Evolutionary conservation across 2,329 filamentous ascomycete genomes (phyloP).

Genomic region (Fusarium poae): DNA sequence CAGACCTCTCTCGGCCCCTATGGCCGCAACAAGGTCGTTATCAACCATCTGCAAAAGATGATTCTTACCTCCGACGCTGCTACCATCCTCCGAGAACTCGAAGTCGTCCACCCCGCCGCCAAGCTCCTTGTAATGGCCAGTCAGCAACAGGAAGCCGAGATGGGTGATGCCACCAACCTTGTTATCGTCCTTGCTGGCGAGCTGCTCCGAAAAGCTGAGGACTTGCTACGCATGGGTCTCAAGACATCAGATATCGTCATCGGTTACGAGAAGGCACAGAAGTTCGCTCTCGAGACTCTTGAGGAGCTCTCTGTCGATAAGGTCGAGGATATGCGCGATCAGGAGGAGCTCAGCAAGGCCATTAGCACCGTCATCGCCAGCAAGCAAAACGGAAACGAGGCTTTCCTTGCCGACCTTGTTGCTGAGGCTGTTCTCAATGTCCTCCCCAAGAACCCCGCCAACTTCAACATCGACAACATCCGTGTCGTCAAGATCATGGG

Average conservation of each 20-base stretch:
- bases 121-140: slow-evolving; percentile 98
- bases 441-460: slow-evolving; percentile 91
- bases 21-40: slow-evolving; percentile 99
- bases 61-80: slow-evolving; percentile 97
- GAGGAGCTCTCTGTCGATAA: slow-evolving; percentile 93
- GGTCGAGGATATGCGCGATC: slow-evolving; percentile 84
- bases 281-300: slow-evolving; percentile 84
- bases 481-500: slow-evolving; percentile 99
- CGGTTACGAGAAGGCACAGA: slow-evolving; percentile 95
- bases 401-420: slow-evolving; percentile 86
- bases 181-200: slow-evolving; percentile 97
- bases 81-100: slow-evolving; percentile 95
- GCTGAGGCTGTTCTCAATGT: slow-evolving; percentile 88
- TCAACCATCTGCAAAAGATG: slow-evolving; percentile 99
- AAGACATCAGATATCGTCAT: slow-evolving; percentile 98
- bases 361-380: slow-evolving; percentile 95
- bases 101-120: slow-evolving; percentile 97
- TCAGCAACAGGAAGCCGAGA: slow-evolving; percentile 98
- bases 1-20: slow-evolving; percentile 97
- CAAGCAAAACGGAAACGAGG: slow-evolving; percentile 96
- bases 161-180: slow-evolving; percentile 98
- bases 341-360: slow-evolving; percentile 91
- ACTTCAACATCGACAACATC: slow-evolving; percentile 99
- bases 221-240: slow-evolving; percentile 93
- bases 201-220: slow-evolving; percentile 95